phyloP scores from a whole-genome alignment of 371 early-diverging fungal species.

The Rhizopus delemar region DNA sequence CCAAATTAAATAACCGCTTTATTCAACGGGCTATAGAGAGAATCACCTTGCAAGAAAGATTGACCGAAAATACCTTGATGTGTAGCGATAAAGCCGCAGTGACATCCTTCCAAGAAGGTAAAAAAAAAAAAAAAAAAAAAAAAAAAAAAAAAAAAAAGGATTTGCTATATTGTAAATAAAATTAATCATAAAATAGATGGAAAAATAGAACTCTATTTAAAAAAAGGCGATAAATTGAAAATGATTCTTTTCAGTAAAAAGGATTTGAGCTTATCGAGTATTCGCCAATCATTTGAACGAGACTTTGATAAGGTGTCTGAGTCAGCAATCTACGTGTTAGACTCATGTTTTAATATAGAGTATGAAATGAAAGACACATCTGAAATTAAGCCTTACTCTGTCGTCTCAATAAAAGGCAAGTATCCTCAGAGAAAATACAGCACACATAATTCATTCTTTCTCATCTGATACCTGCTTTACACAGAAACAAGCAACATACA shows the following conservation, averaged over 20 bases:
- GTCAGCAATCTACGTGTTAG: conserved; percentile 54
- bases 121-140: too few relatives aligned
- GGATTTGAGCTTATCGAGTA: conserved; percentile 34
- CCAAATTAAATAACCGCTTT: too few relatives aligned
- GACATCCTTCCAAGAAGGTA: too few relatives aligned
- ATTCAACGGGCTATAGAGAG: too few relatives aligned
- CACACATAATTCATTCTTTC: too few relatives aligned
- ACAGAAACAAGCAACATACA: neutral
- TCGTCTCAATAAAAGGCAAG: conserved; percentile 56
- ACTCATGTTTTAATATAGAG: conserved; percentile 47
- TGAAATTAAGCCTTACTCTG: conserved; percentile 57
- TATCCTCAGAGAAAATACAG: neutral
- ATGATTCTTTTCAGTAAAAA: conserved; percentile 27
- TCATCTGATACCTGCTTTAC: too few relatives aligned
- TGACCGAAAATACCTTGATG: too few relatives aligned
- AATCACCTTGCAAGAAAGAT: too few relatives aligned
- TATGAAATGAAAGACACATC: conserved; percentile 64
- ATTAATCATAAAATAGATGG: too few relatives aligned
- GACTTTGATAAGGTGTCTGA: neutral
- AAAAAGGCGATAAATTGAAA: conserved; percentile 52
- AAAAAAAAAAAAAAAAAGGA: too few relatives aligned
- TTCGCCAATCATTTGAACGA: conserved; percentile 43
- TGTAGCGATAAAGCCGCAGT: too few relatives aligned
- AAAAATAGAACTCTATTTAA: conserved; percentile 33
- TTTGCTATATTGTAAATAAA: too few relatives aligned